phyloP scores from a whole-genome alignment of 2,329 filamentous ascomycete genomes.

The Neonectria coccinea region DNA sequence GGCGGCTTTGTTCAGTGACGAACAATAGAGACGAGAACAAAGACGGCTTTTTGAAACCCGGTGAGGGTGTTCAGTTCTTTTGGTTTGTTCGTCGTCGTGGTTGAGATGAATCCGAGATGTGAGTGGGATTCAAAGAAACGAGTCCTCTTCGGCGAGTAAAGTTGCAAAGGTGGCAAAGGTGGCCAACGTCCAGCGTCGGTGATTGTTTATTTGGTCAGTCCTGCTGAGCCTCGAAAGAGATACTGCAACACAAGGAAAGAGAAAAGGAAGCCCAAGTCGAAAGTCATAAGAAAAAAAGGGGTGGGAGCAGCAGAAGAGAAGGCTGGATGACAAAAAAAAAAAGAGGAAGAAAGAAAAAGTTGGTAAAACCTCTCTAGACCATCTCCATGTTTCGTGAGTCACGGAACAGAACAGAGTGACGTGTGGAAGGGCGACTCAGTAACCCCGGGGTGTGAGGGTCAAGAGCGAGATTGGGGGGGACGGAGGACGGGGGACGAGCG shows the following conservation, averaged over 20 bases:
- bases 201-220: constrained; percentile 39
- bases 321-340: constrained; percentile 36
- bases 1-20: constrained; percentile 13
- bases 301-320: constrained; percentile 19
- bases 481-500: constrained; percentile 38
- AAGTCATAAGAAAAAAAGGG: constrained; percentile 24
- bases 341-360: constrained; percentile 21
- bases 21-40: constrained; percentile 15
- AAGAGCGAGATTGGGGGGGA: constrained; percentile 18
- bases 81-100: not conserved
- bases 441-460: constrained; percentile 20
- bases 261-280: constrained; percentile 22
- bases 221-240: constrained; percentile 42
- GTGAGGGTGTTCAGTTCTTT: constrained; percentile 8
- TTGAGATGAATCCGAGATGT: constrained; percentile 3
- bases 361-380: constrained; percentile 37
- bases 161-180: not conserved
- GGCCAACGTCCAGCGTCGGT: constrained; percentile 35
- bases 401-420: constrained; percentile 37
- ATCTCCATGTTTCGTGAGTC: constrained; percentile 44
- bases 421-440: constrained; percentile 30
- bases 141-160: not conserved
- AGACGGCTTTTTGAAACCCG: constrained; percentile 7
- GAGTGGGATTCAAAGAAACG: not conserved
- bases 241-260: constrained; percentile 35